Conservation (phyloP, 116 monocot species). For the Papilionanthe hybrid region DNA sequence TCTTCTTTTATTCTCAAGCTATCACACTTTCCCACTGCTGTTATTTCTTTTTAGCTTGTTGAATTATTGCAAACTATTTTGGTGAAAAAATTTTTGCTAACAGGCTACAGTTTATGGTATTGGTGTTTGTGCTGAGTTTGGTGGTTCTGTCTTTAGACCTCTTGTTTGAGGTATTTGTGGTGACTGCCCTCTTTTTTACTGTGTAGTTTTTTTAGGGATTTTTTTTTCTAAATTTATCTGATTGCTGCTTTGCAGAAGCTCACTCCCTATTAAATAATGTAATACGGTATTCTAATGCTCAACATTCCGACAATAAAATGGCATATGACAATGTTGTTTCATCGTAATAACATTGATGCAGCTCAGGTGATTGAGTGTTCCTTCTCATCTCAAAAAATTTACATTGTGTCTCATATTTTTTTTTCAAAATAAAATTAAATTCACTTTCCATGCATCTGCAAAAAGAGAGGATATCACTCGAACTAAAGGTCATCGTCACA, state of each 20-base stretch:
- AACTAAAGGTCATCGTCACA: not conserved
- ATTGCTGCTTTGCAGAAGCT: conserved; percentile 46
- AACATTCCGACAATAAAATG: conserved; percentile 71
- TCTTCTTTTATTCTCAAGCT: not conserved
- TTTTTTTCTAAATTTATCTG: conserved; percentile 1
- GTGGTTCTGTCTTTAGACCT: conserved; percentile 76
- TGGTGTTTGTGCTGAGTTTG: conserved; percentile 97
- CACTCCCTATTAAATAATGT: conserved; percentile 71
- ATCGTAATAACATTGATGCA: conserved; percentile 75
- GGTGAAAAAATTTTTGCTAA: conserved; percentile 7
- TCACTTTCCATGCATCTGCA: too few relatives aligned
- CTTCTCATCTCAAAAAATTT: too few relatives aligned
- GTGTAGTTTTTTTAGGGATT: not conserved
- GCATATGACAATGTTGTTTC: conserved; percentile 95
- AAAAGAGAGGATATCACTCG: too few relatives aligned
- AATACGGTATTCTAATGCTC: conserved; percentile 74
- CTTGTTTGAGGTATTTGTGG: conserved; percentile 67
- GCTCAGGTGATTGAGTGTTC: conserved; percentile 37
- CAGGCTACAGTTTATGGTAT: conserved; percentile 97
- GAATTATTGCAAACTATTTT: too few relatives aligned
- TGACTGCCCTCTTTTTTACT: not conserved
- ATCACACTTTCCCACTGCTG: not conserved
- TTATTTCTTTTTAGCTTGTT: not conserved
- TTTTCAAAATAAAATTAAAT: too few relatives aligned
- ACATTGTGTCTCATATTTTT: too few relatives aligned